Evolutionary conservation across 2,329 filamentous ascomycete species (phyloP).

Genomic region (Parastagonospora nodorum): DNA sequence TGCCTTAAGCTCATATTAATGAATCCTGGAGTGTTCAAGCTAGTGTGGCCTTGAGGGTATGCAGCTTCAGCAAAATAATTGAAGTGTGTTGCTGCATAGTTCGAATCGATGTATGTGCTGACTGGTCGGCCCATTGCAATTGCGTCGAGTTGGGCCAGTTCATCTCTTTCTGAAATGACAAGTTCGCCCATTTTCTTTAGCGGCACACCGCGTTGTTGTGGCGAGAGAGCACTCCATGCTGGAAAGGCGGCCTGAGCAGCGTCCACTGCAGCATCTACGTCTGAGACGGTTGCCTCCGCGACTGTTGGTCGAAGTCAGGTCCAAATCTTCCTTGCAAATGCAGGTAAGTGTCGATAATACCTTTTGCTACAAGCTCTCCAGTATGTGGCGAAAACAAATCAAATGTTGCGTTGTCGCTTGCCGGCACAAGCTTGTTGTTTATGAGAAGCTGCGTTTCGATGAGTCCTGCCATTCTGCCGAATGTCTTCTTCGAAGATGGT

Average conservation of each 20-base stretch:
- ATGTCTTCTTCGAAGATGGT: neutral
- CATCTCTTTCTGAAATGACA: constrained; percentile 61
- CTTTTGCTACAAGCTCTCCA: constrained; percentile 31
- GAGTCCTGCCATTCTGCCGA: constrained; percentile 2
- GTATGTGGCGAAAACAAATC: constrained; percentile 35
- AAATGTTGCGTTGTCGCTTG: constrained; percentile 34
- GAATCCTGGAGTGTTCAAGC: constrained; percentile 40
- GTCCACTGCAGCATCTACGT: constrained; percentile 30
- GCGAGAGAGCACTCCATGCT: constrained; percentile 42
- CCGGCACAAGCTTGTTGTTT: constrained; percentile 32
- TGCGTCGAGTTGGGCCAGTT: constrained; percentile 78
- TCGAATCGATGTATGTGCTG: constrained; percentile 76
- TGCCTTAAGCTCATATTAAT: constrained; percentile 74
- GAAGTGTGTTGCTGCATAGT: constrained; percentile 78
- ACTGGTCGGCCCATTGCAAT: constrained; percentile 85
- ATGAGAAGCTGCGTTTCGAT: constrained; percentile 28
- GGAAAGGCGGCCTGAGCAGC: constrained; percentile 34
- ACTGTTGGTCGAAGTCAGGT: constrained; percentile 13
- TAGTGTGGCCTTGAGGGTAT: constrained; percentile 85
- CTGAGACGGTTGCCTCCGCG: constrained; percentile 26
- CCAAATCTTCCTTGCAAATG: neutral
- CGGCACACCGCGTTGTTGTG: constrained; percentile 46
- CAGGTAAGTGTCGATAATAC: constrained; percentile 7
- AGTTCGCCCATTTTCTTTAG: constrained; percentile 52
- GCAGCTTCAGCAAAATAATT: constrained; percentile 76